phyloP scores from a whole-genome alignment of 495 filamentous ascomycete genomes.

The Daldinia caldariorum region DNA sequence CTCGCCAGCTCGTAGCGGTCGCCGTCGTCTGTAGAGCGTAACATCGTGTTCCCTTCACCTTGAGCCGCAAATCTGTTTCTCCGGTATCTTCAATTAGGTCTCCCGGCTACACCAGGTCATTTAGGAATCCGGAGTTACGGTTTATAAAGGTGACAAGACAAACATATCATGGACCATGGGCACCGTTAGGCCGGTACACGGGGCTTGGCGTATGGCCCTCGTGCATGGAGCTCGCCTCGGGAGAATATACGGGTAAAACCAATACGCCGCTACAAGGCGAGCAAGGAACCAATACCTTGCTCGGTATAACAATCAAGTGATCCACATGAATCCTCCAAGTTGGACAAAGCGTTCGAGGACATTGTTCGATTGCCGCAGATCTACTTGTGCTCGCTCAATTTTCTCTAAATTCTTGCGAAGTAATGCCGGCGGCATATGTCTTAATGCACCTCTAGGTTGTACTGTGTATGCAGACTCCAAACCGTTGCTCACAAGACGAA shows the following conservation, averaged over 20 bases:
- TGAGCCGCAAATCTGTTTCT: conserved; percentile 30
- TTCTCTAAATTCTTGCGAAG: conserved; percentile 13
- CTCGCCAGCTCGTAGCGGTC: conserved; percentile 64
- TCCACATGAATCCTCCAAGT: conserved; percentile 31
- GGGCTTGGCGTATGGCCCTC: conserved; percentile 37
- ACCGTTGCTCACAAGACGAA: conserved; percentile 7
- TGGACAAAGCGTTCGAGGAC: conserved; percentile 13
- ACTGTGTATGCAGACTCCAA: conserved; percentile 39
- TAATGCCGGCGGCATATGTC: conserved; percentile 35
- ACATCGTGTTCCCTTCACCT: conserved; percentile 39
- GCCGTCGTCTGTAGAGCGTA: conserved; percentile 60
- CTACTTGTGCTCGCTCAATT: conserved; percentile 19
- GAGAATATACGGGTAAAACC: conserved; percentile 45
- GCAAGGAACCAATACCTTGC: conserved; percentile 34
- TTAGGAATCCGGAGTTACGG: conserved; percentile 15
- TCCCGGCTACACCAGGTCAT: conserved; percentile 22
- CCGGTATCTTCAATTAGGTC: conserved; percentile 25
- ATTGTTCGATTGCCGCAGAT: conserved; percentile 38
- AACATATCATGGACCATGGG: conserved; percentile 23
- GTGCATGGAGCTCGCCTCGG: conserved; percentile 38
- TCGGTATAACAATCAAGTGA: conserved; percentile 37
- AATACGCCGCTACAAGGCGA: conserved; percentile 39
- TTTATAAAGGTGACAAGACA: conserved; percentile 35
- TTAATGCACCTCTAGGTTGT: conserved; percentile 27
- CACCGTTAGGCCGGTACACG: conserved; percentile 37